Percentiles rank a stretch among this genome's conserved stretches.
Evolutionary conservation across 371 early-diverging fungal genomes (phyloP).

Genomic region (Mucor mucedo): DNA sequence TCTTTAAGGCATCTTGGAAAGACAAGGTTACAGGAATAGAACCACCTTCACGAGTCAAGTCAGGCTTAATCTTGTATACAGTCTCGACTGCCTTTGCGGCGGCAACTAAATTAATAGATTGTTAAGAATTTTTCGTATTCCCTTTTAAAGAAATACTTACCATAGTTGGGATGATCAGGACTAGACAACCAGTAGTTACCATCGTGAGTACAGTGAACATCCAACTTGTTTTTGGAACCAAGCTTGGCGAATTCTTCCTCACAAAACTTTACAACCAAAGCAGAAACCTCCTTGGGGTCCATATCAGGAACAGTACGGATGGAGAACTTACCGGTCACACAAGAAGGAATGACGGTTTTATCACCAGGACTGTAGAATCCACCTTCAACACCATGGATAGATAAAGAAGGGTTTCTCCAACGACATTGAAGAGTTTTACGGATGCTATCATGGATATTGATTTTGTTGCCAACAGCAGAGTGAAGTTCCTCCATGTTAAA

Average conservation of each 20-base stretch:
- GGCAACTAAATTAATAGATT: conserved; percentile 62
- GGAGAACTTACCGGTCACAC: conserved; percentile 95
- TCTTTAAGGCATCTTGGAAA: conserved; percentile 92
- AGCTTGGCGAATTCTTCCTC: conserved; percentile 87
- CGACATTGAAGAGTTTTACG: conserved; percentile 84
- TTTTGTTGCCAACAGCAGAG: conserved; percentile 78
- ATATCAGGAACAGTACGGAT: conserved; percentile 94
- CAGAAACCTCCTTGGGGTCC: conserved; percentile 79
- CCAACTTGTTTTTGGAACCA: conserved; percentile 82
- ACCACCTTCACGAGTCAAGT: conserved; percentile 96
- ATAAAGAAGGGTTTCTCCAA: conserved; percentile 96
- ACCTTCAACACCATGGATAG: conserved; percentile 96
- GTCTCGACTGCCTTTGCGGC: conserved; percentile 88
- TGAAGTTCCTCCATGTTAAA: conserved; percentile 84
- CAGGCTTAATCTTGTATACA: conserved; percentile 90
- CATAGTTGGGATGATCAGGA: conserved; percentile 91
- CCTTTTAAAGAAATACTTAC: conserved; percentile 37
- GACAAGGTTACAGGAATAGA: conserved; percentile 98
- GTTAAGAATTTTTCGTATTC: background rate
- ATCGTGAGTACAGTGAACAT: conserved; percentile 77
- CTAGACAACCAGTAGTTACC: conserved; percentile 95
- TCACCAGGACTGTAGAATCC: conserved; percentile 93
- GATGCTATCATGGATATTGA: conserved; percentile 77
- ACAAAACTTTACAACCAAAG: conserved; percentile 76
- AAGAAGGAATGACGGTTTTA: conserved; percentile 97